Base-by-base conservation (phyloP, 805 yeast species). In the Cyberlindnera amylophila region DNA sequence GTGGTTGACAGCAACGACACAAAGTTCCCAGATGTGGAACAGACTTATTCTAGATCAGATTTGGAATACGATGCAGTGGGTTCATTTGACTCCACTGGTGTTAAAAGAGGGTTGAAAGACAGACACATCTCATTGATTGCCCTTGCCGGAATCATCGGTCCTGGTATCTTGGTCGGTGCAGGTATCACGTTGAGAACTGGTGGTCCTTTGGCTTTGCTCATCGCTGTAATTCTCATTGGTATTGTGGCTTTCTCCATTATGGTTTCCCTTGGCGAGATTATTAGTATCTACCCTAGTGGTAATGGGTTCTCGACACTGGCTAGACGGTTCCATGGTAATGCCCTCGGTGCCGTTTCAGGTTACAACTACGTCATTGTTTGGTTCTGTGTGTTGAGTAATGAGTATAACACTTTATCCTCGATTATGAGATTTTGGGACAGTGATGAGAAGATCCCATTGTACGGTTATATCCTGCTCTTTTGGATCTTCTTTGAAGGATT, bases 101-200 rank as follows among this genome's bases (percentile, higher is more conserved):
- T 73, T 21, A 72, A 70, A 42, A 62, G 75, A 47, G 73, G 66
- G 7, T 59, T 76, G 19, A 76, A 75, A 47, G 74, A 75, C 47
- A 62, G 80, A 42, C 80, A 75, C 51, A 64, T 75, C 24, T 69
- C 79, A 3, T 54, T 76, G 36, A 66, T 76, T 39, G 78, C 79
- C 1, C 53, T 76, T 10, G 79, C 80, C 19, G 82, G 82, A 30
- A 71, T 78, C 33, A 75, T 78, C 47, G 84, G 84, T 0, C 83
- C 83, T 0, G 83, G 83, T 45, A 73, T 74, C 33, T 62, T 76
- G 31, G 68, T 78, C 7, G 77, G 79, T 40, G 72, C 81, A 36
- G 79, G 80, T 9, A 55, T 66, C 13, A 78, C 80, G 1, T 58
- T 78, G 15, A 54, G 66, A 12, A 61, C 67, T 28, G 77, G 77